phyloP scores from a whole-genome alignment of 305 asterid species.

The Ilex paraguariensis region DNA sequence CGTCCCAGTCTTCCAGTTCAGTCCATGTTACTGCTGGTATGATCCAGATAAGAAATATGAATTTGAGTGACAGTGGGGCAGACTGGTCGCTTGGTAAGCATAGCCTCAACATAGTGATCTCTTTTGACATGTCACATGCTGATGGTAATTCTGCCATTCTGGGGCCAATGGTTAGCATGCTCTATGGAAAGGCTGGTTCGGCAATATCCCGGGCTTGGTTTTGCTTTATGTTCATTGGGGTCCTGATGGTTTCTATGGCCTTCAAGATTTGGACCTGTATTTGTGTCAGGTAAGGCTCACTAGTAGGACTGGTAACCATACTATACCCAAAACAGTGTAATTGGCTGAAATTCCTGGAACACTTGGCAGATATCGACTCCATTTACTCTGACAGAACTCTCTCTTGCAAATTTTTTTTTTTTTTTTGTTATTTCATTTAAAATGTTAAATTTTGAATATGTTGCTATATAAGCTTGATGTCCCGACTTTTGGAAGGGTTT shows the following conservation, averaged over 20 bases:
- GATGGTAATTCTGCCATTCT: slow-evolving; percentile 39
- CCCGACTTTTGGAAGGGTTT: too few species aligned
- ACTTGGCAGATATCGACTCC: too few species aligned
- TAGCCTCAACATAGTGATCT: slow-evolving; percentile 48
- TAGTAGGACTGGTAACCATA: too few species aligned
- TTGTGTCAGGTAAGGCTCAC: slow-evolving; percentile 23
- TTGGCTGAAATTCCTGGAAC: too few species aligned
- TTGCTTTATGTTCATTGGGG: slow-evolving; percentile 48
- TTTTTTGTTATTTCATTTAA: too few species aligned
- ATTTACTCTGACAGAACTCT: too few species aligned
- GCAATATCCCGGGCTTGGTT: slow-evolving; percentile 44
- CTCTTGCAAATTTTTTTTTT: too few species aligned
- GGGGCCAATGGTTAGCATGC: slow-evolving; percentile 45
- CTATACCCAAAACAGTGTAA: too few species aligned
- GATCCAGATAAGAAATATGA: slow-evolving; percentile 51
- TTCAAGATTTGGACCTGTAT: slow-evolving; percentile 52
- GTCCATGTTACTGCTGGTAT: slow-evolving; percentile 72
- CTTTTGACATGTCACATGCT: slow-evolving; percentile 53
- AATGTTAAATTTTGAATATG: too few species aligned
- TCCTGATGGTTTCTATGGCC: slow-evolving; percentile 58
- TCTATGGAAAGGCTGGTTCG: slow-evolving; percentile 40
- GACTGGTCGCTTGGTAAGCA: slow-evolving; percentile 42
- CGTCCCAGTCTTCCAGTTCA: slow-evolving; percentile 50
- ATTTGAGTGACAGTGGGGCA: slow-evolving; percentile 21
- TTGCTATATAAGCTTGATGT: too few species aligned